Base-by-base conservation (phyloP, 345 rosid genomes). In the Lagerstroemia speciosa region DNA sequence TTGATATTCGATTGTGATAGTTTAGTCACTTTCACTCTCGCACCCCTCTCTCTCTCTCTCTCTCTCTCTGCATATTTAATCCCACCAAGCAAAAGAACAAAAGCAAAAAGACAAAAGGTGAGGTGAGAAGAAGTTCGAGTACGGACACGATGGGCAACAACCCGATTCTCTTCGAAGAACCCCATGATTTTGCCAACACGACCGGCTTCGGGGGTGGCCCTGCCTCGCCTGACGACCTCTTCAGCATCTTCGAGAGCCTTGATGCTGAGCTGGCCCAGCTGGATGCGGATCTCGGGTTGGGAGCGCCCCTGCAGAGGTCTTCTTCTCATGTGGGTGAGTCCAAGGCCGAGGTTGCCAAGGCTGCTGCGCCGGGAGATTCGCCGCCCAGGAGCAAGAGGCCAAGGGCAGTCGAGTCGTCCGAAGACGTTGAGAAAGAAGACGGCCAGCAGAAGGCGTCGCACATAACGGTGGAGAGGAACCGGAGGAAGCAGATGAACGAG, bases 401-500 rank as follows among this genome's bases (percentile, higher is more conserved):
- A 37, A 86, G 78, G 77, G 66, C 37, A 5, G 62, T 46, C 33
- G 62, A 67, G n/a, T n/a, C n/a, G 34, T 71, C 30, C 60, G 2
- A 3, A 12, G 60, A 53, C 29, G 60, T 20, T 5, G 60, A 20
- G 60, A 53, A 53, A 30, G 60, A 78, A 8, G 94, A 91, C 64
- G 92, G 88, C 27, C 90, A 82, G 61, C 88, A 78, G 29, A 80
- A 80, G 76, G 73, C 87, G 75, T 88, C 98, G 66, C 99, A 94
- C 71, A 91, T 92, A 24, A 88, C 95, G 5, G 96, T 94, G 72
- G 99, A 94, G 73, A 87, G 98, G 26, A 94, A 94, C 83, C 87
- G 99, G 76, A 80, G 99, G 72, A 94, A 92, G 87, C 97, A 92
- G 78, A 94, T 94, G 99, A 94, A 92, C 72, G 97, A 92, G 66